Evolutionary conservation across 2,329 filamentous ascomycete genomes (phyloP).

Genomic region (Fusarium kyushuense): DNA sequence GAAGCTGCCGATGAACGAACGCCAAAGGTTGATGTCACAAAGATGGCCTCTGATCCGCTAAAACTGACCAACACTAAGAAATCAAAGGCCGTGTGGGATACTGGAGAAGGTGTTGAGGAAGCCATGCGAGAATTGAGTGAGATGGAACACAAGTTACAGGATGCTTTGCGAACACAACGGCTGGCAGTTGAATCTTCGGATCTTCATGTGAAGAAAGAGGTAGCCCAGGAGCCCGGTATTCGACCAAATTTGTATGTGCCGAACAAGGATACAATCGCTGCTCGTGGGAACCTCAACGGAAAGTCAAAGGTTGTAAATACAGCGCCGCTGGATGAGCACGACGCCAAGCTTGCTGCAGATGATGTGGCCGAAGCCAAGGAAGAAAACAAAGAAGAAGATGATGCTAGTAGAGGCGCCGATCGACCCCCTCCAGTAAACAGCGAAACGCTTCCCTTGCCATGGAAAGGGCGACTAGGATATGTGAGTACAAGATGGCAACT

Average conservation of each 20-base stretch:
- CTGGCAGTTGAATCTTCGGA: constrained; percentile 59
- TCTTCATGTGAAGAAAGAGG: constrained; percentile 29
- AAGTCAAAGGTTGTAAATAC: constrained; percentile 17
- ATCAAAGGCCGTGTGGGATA: constrained; percentile 19
- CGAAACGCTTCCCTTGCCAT: constrained; percentile 84
- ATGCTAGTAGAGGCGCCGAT: constrained; percentile 54
- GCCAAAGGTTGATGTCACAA: constrained; percentile 10
- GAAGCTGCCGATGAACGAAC: constrained; percentile 17
- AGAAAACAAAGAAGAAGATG: constrained; percentile 39
- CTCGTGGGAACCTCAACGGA: constrained; percentile 3
- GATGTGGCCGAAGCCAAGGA: constrained; percentile 39
- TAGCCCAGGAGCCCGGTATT: background rate
- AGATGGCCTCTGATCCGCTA: background rate
- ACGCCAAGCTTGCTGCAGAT: constrained; percentile 38
- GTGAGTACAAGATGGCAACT: constrained; percentile 60
- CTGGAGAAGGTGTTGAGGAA: constrained; percentile 50
- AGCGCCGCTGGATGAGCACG: constrained; percentile 40
- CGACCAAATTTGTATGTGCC: constrained; percentile 24
- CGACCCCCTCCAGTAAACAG: constrained; percentile 85
- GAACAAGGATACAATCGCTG: background rate
- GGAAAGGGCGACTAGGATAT: constrained; percentile 91
- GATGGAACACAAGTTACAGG: constrained; percentile 63
- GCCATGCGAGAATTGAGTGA: constrained; percentile 61
- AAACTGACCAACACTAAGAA: background rate
- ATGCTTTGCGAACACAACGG: constrained; percentile 60